Evolutionary conservation across 1,139 yeast species (phyloP), one percentile per base, ranked within the genome.

Genomic region (Pichia norvegensis): DNA sequence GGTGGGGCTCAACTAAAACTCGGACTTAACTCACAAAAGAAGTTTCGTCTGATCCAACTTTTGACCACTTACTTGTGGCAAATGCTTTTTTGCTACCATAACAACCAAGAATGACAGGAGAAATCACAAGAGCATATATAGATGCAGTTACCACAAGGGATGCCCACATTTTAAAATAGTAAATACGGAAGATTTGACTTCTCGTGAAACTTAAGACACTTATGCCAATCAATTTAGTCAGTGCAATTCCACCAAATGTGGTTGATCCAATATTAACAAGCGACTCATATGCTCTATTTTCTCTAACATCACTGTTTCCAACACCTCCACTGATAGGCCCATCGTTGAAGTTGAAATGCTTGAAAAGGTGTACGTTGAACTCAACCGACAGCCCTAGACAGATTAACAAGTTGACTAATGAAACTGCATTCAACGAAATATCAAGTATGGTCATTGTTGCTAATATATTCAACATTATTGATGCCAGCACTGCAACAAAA

Each of bases 161-260:
- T n/a, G 85, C 68, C 97, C 97, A 92, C 97, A 92, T 88, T 50
- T 96, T 67, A 71, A 92, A 92, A 61, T 92, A 92, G 63, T 86
- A 92, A 1, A 92, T 78, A 53, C 88, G 95, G 62, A 90, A 92
- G 33, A 92, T 90, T 64, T 84, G 80, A 29, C 95, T 85, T 50
- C 76, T 69, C 0, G 97, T 86, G 60, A 88, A 88, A 6, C 95
- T 95, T 40, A 92, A 69, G 7, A 92, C 95, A 25, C 74, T 66
- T 1, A 92, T 88, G 1, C 98, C 98, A 52, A 92, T 81, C 37
- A 90, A 66, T 61, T 92, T 92, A 6, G 97, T 92, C 54, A 88
- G 61, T 1, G 95, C 85, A 45, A 92, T 90, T 2, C 98, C 98
- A 19, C 87, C 83, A 49, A 92, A 70, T 0, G 90, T 95, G 1